Base-by-base conservation (phyloP, 768 basidiomycete genomes). In the Cyclocybe aegerita region DNA sequence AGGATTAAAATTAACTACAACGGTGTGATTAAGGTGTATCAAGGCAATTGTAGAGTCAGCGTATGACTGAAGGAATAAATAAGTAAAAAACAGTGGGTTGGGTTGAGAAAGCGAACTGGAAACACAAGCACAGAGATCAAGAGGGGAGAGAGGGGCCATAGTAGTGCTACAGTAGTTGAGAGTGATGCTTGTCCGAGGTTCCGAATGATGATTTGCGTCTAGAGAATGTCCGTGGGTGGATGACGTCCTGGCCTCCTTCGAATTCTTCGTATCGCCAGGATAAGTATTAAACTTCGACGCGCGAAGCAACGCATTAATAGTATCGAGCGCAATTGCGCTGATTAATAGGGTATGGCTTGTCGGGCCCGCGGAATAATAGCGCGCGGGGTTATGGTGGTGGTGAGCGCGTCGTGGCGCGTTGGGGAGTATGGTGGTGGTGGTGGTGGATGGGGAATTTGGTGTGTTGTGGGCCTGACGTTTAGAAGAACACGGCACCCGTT, bases 401-500 rank as follows among this genome's bases (percentile, higher is more conserved):
- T 33, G 32, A 16, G 31, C 31, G 17, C 38, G 17, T 14, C 7
- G 17, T 10, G 17, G 11, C 31, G 43, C 43, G 16, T 14, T 31
- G n/a, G 29, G 16, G 14, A 5, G 31, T 44, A 32, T 23, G n/a
- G n/a, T n/a, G n/a, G n/a, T n/a, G 31, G 45, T 2, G n/a, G 45
- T 39, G 29, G 41, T 47, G 6, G 38, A 46, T 32, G 53, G 14
- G 34, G 46, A 38, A 45, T 43, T 30, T 11, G 15, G 54, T 47
- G 37, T 30, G n/a, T n/a, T 43, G 41, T 31, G 43, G 56, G 46
- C 45, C 48, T 54, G 43, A 51, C 45, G 57, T 68, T 73, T 65
- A 86, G 71, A 86, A 86, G 70, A 86, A 83, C 33, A 81, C 76
- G 42, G 83, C 73, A 39, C 77, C 82, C 29, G 70, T 75, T 12